phyloP scores from a whole-genome alignment of 352 stramenopile species.

The Phytophthora fragariaefolia region DNA sequence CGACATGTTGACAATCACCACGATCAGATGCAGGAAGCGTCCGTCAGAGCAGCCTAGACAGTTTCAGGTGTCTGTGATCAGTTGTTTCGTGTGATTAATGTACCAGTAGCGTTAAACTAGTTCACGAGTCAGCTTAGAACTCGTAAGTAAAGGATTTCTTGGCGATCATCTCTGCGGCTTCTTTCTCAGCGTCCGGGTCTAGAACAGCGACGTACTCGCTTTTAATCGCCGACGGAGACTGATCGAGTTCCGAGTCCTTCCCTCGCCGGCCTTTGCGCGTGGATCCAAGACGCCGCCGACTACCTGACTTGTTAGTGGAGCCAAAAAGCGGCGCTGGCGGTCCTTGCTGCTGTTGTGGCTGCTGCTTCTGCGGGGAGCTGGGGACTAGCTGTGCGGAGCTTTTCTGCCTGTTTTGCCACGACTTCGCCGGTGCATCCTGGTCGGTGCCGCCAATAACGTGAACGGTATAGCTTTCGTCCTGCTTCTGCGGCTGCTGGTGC shows the following conservation, averaged over 20 bases:
- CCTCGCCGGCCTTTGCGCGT: slow-evolving; percentile 22
- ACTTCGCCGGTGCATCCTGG: slow-evolving; percentile 10
- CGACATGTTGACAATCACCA: slow-evolving; percentile 11
- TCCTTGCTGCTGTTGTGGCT: slow-evolving; percentile 7
- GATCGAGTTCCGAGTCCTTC: slow-evolving; percentile 26
- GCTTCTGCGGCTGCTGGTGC: slow-evolving; percentile 12
- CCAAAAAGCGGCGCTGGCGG: slow-evolving; percentile 22
- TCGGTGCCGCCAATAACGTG: slow-evolving; percentile 20
- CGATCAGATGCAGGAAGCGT: not conserved
- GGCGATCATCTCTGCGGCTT: slow-evolving; percentile 32
- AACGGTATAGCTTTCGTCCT: slow-evolving; percentile 36
- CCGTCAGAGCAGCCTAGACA: slow-evolving; percentile 1
- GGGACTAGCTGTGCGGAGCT: slow-evolving; percentile 2
- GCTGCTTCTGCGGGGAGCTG: slow-evolving; percentile 1
- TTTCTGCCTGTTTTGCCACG: slow-evolving; percentile 23
- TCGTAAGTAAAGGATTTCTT: slow-evolving; percentile 61
- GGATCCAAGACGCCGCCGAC: slow-evolving; percentile 22
- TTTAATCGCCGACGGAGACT: slow-evolving; percentile 41
- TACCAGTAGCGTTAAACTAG: slow-evolving; percentile 13
- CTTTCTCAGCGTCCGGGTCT: slow-evolving; percentile 35
- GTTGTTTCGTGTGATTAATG: slow-evolving; percentile 22
- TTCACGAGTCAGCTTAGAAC: slow-evolving; percentile 30
- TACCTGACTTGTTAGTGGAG: slow-evolving; percentile 23
- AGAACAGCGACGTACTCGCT: slow-evolving; percentile 47
- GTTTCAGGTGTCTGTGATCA: not conserved